Conservation (phyloP, 139 green algal genomes). For the Micromonas commoda region DNA sequence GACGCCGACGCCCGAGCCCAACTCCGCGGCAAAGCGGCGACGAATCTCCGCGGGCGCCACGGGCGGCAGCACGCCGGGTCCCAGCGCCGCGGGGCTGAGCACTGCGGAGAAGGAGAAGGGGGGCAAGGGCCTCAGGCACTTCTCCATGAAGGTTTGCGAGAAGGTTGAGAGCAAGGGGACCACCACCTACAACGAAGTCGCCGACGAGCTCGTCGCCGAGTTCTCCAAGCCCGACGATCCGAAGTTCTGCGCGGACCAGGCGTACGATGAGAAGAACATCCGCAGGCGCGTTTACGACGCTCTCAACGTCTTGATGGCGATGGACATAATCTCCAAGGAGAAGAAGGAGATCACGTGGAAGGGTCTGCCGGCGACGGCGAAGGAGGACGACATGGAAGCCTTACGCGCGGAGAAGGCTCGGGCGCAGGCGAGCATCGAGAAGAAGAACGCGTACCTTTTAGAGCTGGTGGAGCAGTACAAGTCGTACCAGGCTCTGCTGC, state of each 20-base stretch:
- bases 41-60: not conserved
- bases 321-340: constrained; percentile 86
- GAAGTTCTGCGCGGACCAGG: not conserved
- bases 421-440: constrained; percentile 17
- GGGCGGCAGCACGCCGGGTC: not conserved
- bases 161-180: constrained; percentile 74
- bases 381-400: not conserved
- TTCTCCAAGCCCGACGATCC: constrained; percentile 28
- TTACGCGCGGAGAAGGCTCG: constrained; percentile 12
- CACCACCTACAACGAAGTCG: constrained; percentile 94
- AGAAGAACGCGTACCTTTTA: constrained; percentile 42
- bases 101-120: constrained; percentile 32
- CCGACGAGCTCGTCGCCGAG: constrained; percentile 82
- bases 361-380: constrained; percentile 49
- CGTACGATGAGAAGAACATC: constrained; percentile 88
- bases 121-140: constrained; percentile 73
- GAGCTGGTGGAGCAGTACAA: constrained; percentile 62
- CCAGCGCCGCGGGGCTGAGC: not conserved
- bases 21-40: too few species aligned
- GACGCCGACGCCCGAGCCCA: not conserved
- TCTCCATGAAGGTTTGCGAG: constrained; percentile 71
- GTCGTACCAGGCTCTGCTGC: constrained; percentile 36
- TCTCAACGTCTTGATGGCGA: constrained; percentile 94
- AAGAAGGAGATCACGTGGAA: constrained; percentile 82
- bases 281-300: constrained; percentile 92